Percentiles rank a stretch among this genome's conserved stretches.
These are phyloP conservation scores for Sclerospora graminicola DNA, from an alignment of 352 stramenopile species.

Conservation along the genomic window DNA sequence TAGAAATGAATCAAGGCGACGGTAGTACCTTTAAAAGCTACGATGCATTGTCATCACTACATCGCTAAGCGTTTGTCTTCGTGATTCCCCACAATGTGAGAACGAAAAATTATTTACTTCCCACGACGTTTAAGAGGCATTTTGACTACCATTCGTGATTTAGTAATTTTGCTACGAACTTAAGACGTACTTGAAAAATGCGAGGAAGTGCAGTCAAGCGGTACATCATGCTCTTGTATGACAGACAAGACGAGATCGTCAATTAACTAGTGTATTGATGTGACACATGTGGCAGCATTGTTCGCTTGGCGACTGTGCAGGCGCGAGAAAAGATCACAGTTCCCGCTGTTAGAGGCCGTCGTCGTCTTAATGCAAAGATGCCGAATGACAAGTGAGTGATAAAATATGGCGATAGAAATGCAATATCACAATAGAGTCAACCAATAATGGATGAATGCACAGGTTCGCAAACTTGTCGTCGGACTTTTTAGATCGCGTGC, in stretches of 20 bases:
- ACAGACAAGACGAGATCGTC: too few species aligned
- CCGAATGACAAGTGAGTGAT: slow-evolving; percentile 37
- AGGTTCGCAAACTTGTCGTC: slow-evolving; percentile 45
- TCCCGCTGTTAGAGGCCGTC: slow-evolving; percentile 16
- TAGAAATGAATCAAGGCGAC: slow-evolving; percentile 2
- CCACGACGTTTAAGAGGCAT: neutral
- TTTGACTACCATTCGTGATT: neutral
- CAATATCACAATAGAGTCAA: neutral
- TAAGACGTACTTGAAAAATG: slow-evolving; percentile 1
- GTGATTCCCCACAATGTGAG: slow-evolving; percentile 9
- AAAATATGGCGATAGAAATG: neutral
- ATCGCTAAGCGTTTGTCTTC: slow-evolving; percentile 5
- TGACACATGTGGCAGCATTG: slow-evolving; percentile 5
- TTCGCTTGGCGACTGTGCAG: slow-evolving; percentile 5
- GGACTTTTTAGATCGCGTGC: slow-evolving; percentile 56
- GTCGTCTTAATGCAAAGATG: slow-evolving; percentile 39
- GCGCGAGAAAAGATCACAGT: slow-evolving; percentile 31
- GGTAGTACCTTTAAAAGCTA: slow-evolving; percentile 4
- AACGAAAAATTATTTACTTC: slow-evolving; percentile 20
- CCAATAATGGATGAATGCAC: neutral
- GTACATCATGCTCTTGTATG: slow-evolving; percentile 4
- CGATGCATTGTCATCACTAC: slow-evolving; percentile 7
- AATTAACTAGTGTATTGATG: too few species aligned
- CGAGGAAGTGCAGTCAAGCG: neutral
- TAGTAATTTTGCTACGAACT: too few species aligned